These are phyloP conservation scores for Fusarium sp. DNA, from an alignment of 2,329 filamentous ascomycete genomes.

Conservation along the genomic window DNA sequence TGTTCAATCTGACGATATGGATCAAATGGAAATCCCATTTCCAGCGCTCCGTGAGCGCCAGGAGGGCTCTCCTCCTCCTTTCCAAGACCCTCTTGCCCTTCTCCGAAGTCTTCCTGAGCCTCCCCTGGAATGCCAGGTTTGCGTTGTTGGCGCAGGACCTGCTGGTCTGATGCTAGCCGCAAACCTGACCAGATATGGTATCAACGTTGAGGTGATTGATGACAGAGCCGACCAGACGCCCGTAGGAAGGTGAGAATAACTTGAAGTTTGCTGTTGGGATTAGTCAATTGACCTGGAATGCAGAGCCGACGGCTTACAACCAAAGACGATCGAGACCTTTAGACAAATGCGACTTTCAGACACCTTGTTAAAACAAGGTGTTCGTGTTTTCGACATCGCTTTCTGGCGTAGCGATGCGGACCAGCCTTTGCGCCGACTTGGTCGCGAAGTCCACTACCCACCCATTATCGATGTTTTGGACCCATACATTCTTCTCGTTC, in stretches of 20 bases:
- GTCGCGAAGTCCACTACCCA: conserved; percentile 77
- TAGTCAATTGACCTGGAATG: conserved; percentile 35
- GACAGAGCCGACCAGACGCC: conserved; percentile 75
- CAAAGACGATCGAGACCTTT: conserved; percentile 83
- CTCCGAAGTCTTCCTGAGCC: conserved; percentile 62
- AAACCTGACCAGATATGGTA: conserved; percentile 72
- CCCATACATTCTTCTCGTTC: conserved; percentile 69
- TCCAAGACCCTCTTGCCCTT: conserved; percentile 61
- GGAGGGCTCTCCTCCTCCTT: conserved; percentile 51
- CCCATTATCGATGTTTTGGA: conserved; percentile 68
- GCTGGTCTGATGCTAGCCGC: conserved; percentile 68
- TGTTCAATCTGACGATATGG: conserved; percentile 49
- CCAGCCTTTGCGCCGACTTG: conserved; percentile 68
- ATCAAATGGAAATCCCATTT: conserved; percentile 45
- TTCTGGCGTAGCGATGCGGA: conserved; percentile 73
- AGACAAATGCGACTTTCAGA: conserved; percentile 80
- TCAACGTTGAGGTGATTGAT: conserved; percentile 75
- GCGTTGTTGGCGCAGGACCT: conserved; percentile 67
- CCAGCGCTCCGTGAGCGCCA: conserved; percentile 44
- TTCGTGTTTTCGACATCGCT: conserved; percentile 78
- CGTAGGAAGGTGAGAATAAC: conserved; percentile 64
- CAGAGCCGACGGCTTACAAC: conserved; percentile 78
- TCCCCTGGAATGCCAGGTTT: conserved; percentile 61
- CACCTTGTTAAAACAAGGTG: conserved; percentile 72
- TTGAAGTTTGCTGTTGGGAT: conserved; percentile 1